These are phyloP conservation scores for Hymenoscyphus occultus DNA, from an alignment of 2,329 filamentous ascomycete genomes.

Conservation along the genomic window DNA sequence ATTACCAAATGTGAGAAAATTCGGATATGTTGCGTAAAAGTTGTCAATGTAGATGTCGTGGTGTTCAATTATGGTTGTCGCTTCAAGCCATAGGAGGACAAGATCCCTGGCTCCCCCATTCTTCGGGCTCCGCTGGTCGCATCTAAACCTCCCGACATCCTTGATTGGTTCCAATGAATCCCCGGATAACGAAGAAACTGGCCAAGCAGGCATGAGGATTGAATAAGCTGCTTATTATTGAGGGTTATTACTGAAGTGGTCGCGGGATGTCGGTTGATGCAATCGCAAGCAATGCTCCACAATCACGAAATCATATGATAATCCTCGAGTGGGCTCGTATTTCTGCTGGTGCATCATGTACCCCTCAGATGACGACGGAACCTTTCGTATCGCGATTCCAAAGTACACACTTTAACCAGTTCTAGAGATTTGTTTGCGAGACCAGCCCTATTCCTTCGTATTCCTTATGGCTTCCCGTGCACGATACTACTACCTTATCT, in stretches of 20 bases:
- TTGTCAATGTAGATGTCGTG: too few relatives aligned
- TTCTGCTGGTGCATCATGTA: not conserved
- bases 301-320: slow-evolving; percentile 5
- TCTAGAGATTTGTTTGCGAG: not conserved
- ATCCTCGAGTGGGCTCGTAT: not conserved
- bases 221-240: not conserved
- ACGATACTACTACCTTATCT: not conserved
- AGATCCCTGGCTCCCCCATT: too few relatives aligned
- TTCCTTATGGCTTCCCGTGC: not conserved
- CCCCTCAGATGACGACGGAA: not conserved
- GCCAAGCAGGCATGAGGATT: not conserved
- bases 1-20: too few relatives aligned
- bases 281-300: not conserved
- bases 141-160: too few relatives aligned
- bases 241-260: not conserved
- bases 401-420: not conserved
- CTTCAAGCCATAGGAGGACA: too few relatives aligned
- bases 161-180: not conserved
- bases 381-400: not conserved
- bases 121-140: too few relatives aligned
- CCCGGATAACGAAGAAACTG: not conserved
- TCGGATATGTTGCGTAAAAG: too few relatives aligned
- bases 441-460: not conserved
- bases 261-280: not conserved
- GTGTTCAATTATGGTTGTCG: too few relatives aligned